phyloP scores from a whole-genome alignment of 768 basidiomycete genomes.

The Phanerochaete sordida region DNA sequence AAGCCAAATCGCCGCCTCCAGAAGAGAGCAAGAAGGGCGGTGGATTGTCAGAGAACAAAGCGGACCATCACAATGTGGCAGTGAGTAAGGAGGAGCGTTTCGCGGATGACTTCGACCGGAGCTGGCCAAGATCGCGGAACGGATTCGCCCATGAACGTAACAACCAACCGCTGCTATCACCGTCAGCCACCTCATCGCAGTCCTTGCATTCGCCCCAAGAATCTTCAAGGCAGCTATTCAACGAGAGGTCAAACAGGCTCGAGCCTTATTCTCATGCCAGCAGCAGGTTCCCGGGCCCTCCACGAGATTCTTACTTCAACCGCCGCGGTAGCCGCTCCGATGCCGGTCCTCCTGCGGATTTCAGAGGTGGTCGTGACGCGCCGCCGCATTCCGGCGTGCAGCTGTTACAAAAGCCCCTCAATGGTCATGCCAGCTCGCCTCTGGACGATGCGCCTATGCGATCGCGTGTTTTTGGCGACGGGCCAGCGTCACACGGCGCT shows the following conservation, averaged over 20 bases:
- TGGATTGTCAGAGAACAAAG: background rate
- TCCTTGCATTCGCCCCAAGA: conserved; percentile 49
- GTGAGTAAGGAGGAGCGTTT: conserved; percentile 87
- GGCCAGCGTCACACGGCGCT: conserved; percentile 8
- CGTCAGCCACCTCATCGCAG: conserved; percentile 34
- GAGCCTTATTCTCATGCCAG: conserved; percentile 69
- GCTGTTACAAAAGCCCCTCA: conserved; percentile 54
- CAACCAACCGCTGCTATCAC: conserved; percentile 29
- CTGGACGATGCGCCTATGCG: conserved; percentile 7
- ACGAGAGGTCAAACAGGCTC: conserved; percentile 86
- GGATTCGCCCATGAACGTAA: conserved; percentile 34
- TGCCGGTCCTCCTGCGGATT: conserved; percentile 35
- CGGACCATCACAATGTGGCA: conserved; percentile 27
- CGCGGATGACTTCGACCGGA: conserved; percentile 92
- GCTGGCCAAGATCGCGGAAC: conserved; percentile 79
- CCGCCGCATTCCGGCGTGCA: conserved; percentile 47
- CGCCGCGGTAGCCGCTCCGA: conserved; percentile 46
- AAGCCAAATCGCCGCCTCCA: background rate
- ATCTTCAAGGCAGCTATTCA: conserved; percentile 81
- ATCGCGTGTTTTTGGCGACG: conserved; percentile 19
- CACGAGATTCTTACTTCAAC: conserved; percentile 21
- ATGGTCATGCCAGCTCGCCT: conserved; percentile 4
- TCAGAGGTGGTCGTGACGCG: conserved; percentile 43
- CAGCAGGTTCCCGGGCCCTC: conserved; percentile 37
- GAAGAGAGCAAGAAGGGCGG: background rate